These are phyloP conservation scores for Tricholoma furcatifolium DNA, from an alignment of 768 basidiomycete genomes.

Conservation along the genomic window DNA sequence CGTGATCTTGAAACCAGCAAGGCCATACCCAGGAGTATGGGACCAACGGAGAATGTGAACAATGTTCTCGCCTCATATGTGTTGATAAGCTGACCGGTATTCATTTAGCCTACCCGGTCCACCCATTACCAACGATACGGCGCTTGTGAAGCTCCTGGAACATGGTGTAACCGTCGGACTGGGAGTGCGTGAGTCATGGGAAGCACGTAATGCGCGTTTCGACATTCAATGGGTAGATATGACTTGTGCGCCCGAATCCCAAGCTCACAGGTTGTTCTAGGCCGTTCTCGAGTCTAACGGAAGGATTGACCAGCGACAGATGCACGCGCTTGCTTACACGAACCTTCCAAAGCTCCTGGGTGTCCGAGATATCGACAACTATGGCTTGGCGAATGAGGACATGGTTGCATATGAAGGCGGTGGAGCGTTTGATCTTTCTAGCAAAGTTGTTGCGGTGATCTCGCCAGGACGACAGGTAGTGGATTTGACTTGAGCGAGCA, in stretches of 20 bases:
- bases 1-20: conserved; percentile 51
- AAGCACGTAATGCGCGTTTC: conserved; percentile 72
- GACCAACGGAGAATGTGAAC: conserved; percentile 64
- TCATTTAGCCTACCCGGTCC: conserved; percentile 62
- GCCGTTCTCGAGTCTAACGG: conserved; percentile 48
- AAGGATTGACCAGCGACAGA: conserved; percentile 37
- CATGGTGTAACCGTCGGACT: conserved; percentile 82
- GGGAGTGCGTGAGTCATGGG: conserved; percentile 66
- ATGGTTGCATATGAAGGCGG: conserved; percentile 63
- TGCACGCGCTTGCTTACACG: conserved; percentile 42
- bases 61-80: not conserved
- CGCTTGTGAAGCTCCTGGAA: conserved; percentile 59
- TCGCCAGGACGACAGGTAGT: conserved; percentile 49
- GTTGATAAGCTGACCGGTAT: conserved; percentile 8
- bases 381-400: conserved; percentile 39
- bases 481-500: conserved; percentile 42
- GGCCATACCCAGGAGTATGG: conserved; percentile 75
- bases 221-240: conserved; percentile 75
- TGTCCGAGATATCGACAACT: conserved; percentile 37
- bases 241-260: conserved; percentile 1
- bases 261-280: conserved; percentile 20
- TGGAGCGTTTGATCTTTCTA: conserved; percentile 51
- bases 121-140: conserved; percentile 64
- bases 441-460: conserved; percentile 56
- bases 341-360: conserved; percentile 43